phyloP scores from a whole-genome alignment of 306 rosid species.

The Abrus pulchellus region DNA sequence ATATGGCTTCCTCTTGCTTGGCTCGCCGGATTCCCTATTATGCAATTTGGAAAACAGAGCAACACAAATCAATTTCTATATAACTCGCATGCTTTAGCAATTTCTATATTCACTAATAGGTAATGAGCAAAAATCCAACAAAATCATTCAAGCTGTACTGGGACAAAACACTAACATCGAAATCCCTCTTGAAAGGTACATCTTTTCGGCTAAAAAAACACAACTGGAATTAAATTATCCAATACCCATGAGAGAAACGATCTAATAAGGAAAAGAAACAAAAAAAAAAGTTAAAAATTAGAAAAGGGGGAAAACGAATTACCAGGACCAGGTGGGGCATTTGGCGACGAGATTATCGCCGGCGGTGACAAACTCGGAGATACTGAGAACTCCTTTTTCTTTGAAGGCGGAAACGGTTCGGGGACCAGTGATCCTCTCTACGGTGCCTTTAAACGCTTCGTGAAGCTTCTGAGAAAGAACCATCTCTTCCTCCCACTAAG shows the following conservation, averaged over 20 bases:
- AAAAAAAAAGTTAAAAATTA: not conserved
- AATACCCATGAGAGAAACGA: constrained; percentile 30
- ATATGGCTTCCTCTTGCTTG: constrained; percentile 88
- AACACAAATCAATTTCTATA: constrained; percentile 19
- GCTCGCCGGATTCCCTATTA: constrained; percentile 94
- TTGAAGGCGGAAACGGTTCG: constrained; percentile 97
- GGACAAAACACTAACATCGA: not conserved
- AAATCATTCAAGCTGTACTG: not conserved
- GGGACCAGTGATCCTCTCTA: constrained; percentile 92
- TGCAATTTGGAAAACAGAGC: constrained; percentile 22
- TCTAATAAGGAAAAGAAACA: not conserved
- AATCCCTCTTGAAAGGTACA: constrained; percentile 1
- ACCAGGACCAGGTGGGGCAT: constrained; percentile 99
- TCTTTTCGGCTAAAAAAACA: not conserved
- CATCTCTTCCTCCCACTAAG: constrained; percentile 51
- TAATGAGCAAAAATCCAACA: constrained; percentile 12
- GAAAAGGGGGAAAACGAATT: constrained; percentile 20
- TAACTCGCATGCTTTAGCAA: not conserved
- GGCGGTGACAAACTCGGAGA: constrained; percentile 84
- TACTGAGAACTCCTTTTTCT: constrained; percentile 98
- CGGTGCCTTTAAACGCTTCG: constrained; percentile 98
- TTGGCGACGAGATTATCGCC: constrained; percentile 98
- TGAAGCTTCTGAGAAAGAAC: constrained; percentile 93
- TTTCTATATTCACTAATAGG: constrained; percentile 16
- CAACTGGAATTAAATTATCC: not conserved